Base-by-base conservation (phyloP, 768 basidiomycete species). In the Tylopilus felleus region DNA sequence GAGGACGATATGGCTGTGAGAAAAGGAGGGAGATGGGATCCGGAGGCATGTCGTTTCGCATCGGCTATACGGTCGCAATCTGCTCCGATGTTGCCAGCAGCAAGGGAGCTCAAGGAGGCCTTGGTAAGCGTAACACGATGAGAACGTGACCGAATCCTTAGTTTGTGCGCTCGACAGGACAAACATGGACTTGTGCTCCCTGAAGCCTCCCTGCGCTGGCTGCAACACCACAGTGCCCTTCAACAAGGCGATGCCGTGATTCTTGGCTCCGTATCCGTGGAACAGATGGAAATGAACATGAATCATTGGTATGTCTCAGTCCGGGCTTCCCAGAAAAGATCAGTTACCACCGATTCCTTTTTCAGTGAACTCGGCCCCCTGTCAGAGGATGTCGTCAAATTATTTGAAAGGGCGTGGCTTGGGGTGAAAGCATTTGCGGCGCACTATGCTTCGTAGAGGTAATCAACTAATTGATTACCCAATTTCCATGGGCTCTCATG, bases 211-310 rank as follows among this genome's bases (percentile, higher is more conserved):
- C 47, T 51, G 10, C 51, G 53, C 10, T 59, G 58, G 60, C 29
- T 65, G 21, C 58, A 65, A 38, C 47, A 58, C 29, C 63, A 65
- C 50, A 63, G 66, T 23, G 45, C 17, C 3, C 52, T 59, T n/a
- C 43, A 51, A 51, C 47, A 55, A 40, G 63, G 43, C 5, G 62
- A 72, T 57, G 61, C 54, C 38, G 63, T 76, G 59, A 67, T 77
- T 52, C 65, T 79, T 51, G 74, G 75, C 14, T 74, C 74, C 10
- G 60, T 66, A 45, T 67, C 63, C 5, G 56, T 65, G 47, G 59
- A 63, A 47, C 75, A 78, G 39, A 57, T 78, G 28, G 73, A 74
- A 63, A 60, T 56, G 36, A 59, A 59, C 46, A 49, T 60, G 3
- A 29, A 9, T 12, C 28, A 55, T 2, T 55, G 53, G 59, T 59